Base-by-base conservation (phyloP, 306 rosid species). In the Lablab purpureus region DNA sequence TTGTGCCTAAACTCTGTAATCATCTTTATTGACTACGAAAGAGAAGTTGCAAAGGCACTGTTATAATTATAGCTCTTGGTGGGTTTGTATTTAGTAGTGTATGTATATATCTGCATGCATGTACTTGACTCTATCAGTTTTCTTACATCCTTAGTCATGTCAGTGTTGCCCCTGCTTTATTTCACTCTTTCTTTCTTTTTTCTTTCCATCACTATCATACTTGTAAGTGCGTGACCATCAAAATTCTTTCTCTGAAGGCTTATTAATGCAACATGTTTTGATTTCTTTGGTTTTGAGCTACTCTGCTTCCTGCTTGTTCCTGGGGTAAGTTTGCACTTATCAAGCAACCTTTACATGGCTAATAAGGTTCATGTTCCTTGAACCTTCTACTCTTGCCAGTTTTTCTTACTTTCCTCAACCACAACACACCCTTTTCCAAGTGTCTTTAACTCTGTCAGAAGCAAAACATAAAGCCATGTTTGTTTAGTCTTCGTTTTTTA, bases 181-280 rank as follows among this genome's bases (percentile, higher is more conserved):
- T 40, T 67, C 34, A 41, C 12, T 21, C 19, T 66, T 19, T 41
- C 52, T 41, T 67, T 64, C 18, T 41, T 49, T 12, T 40, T 41
- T n/a, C 43, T 34, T 34, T 34, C 34, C 2, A 36, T 65, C 71
- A 65, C 71, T 65, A 9, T 19, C 49, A 65, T 0, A 37, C 71
- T 9, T 10, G 28, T 11, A 34, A 65, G 15, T 63, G 76, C 63
- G 17, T 71, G 47, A 50, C 28, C 58, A 71, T 28, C 0, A 71
- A n/a, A 50, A 54, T 3, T 12, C 51, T 72, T 50, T 65, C 65
- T 65, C 71, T 7, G 3, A 62, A 75, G 3, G 6, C 9, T 74
- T 60, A 60, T 25, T 40, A 60, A 58, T 75, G 81, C 11, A 59
- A 37, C 73, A 56, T 69, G 15, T 17, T 37, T 69, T 68, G 46